Base-by-base conservation (phyloP, 2,329 filamentous ascomycete genomes). In the Coniochaeta sp. region DNA sequence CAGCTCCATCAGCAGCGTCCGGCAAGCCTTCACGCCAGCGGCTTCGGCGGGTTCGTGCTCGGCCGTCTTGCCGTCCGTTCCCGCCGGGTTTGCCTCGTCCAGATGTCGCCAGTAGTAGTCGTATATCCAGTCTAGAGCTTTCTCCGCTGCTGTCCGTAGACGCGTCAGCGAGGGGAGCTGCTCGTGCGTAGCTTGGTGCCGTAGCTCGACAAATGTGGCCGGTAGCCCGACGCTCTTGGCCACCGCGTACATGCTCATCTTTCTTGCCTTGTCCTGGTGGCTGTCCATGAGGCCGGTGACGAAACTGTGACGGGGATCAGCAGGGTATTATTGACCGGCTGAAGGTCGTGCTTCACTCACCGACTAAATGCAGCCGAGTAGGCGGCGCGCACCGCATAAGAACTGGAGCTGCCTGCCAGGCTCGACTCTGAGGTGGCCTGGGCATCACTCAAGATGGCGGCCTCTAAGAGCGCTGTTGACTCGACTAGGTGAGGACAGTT, bases 161-260 rank as follows among this genome's bases (percentile, higher is more conserved):
- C 91, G 86, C 12, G 83, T 80, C 59, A 96, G 77, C 1, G 88
- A 87, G 0, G 93, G 93, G 60, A 96, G 77, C 70, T 92, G 89
- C 72, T 96, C 90, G 72, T 98, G 93, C 44, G 92, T 96, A 50
- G 90, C 90, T 75, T 96, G 90, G 72, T 97, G 93, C 54, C 93
- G 85, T 61, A 96, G 79, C 77, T 96, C 92, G 59, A 97, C 91
- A 73, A 96, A 96, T 0, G 89, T 88, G 0, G 88, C 85, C 0
- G 89, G 89, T 61, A 92, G 75, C 0, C 84, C 86, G 61, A 91
- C 84, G 43, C 81, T 84, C 71, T 84, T 86, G 62, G 88, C 89
- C 26, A 89, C 79, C 47, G 83, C 81, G 73, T 89, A 89, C 89
- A 92, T 91, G 74, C 81, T 88, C 76, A 82, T 82, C 76, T 85